A percentile compares a stretch with the other conserved stretches of the same genome.
These are phyloP conservation scores for Paxillus ammoniavirescens DNA, from an alignment of 768 basidiomycete genomes.

Conservation along the genomic window DNA sequence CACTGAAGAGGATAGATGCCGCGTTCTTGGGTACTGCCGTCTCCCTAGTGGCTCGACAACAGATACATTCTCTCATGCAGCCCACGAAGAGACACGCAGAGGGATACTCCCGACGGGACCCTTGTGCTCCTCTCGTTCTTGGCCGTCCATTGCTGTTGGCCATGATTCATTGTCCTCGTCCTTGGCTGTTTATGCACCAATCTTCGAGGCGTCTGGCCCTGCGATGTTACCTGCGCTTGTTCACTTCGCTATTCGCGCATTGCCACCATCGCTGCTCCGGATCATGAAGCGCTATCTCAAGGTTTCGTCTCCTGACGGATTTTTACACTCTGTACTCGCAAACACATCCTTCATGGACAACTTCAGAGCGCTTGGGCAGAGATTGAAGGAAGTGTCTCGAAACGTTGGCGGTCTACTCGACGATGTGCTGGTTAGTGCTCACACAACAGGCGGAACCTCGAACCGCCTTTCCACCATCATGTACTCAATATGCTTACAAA, in stretches of 20 bases:
- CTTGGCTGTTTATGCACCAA: conserved; percentile 40
- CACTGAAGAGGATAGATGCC: conserved; percentile 44
- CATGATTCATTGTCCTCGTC: conserved; percentile 48
- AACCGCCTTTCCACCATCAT: conserved; percentile 10
- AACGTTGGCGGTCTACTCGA: conserved; percentile 6
- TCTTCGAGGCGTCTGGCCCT: conserved; percentile 18
- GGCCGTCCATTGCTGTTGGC: conserved; percentile 43
- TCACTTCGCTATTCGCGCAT: conserved; percentile 26
- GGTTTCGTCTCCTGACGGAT: conserved; percentile 6
- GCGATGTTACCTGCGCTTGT: conserved; percentile 21
- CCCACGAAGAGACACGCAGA: conserved; percentile 25
- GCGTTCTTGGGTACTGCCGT: conserved; percentile 47
- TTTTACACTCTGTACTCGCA: conserved; percentile 18
- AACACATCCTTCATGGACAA: conserved; percentile 13
- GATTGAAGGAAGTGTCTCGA: conserved; percentile 11
- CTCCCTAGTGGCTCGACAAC: conserved; percentile 36
- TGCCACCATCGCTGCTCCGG: conserved; percentile 9
- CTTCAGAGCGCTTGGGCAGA: conserved; percentile 12
- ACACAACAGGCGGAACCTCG: conserved; percentile 12
- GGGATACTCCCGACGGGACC: conserved; percentile 13
- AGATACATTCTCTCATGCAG: conserved; percentile 7
- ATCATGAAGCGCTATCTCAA: conserved; percentile 24
- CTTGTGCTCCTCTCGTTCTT: neutral
- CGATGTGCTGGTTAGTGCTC: conserved; percentile 29
- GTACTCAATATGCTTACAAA: conserved; percentile 23